These are phyloP conservation scores for Colletotrichum sp. DNA, from an alignment of 2,329 filamentous ascomycete species.

Conservation along the genomic window DNA sequence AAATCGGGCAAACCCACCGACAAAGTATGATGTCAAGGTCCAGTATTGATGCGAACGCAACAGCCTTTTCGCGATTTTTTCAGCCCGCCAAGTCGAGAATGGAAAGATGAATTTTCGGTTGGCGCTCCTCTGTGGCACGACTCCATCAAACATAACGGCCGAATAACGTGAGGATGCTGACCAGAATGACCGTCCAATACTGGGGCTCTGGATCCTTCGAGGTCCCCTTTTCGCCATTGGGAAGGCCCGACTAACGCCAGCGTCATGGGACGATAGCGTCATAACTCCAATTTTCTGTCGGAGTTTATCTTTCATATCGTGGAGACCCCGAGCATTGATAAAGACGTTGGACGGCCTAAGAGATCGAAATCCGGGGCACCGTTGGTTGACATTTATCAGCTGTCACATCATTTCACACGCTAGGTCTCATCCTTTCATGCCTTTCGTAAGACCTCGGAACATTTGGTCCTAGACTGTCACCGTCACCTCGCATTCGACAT, in stretches of 20 bases:
- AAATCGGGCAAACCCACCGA: neutral
- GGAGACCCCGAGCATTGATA: neutral
- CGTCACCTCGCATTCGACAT: neutral
- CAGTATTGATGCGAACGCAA: neutral
- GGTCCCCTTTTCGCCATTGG: neutral
- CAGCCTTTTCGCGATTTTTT: neutral
- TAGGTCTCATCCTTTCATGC: neutral
- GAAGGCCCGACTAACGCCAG: neutral
- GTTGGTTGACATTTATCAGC: neutral
- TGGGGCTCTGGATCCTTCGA: neutral
- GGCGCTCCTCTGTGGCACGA: neutral
- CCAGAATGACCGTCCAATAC: neutral
- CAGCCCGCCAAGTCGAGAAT: neutral
- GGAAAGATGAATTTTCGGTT: neutral
- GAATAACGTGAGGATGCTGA: neutral
- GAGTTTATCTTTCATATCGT: neutral
- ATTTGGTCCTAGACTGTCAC: neutral
- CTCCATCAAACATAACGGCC: neutral
- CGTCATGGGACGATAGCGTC: constrained; percentile 2
- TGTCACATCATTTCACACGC: neutral
- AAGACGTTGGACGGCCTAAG: neutral
- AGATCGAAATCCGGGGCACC: neutral
- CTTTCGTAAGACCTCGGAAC: neutral
- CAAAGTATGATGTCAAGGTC: constrained; percentile 9
- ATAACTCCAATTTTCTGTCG: constrained; percentile 1